Evolutionary conservation across 306 rosid genomes (phyloP).

Genomic region (Senna siamea): DNA sequence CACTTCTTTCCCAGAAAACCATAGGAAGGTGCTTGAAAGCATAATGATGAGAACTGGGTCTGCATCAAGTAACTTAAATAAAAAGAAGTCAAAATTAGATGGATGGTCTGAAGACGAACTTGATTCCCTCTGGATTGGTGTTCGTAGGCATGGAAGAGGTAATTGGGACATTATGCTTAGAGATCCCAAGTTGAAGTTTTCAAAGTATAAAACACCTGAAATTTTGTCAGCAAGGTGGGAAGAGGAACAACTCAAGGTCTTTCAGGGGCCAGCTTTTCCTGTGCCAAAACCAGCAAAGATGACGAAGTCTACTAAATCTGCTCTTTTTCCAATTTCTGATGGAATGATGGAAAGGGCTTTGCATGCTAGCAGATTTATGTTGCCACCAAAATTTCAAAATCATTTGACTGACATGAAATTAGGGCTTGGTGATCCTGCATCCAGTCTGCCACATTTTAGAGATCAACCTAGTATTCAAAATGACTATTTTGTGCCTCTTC

Average conservation of each 20-base stretch:
- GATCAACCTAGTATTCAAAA: slow-evolving; percentile 61
- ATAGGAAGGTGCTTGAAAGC: slow-evolving; percentile 95
- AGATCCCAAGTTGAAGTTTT: slow-evolving; percentile 86
- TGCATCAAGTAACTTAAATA: slow-evolving; percentile 55
- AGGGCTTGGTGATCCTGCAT: slow-evolving; percentile 74
- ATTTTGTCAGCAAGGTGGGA: slow-evolving; percentile 90
- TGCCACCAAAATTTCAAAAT: slow-evolving; percentile 76
- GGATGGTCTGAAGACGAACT: slow-evolving; percentile 99
- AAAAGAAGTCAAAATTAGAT: slow-evolving; percentile 72
- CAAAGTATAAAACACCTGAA: slow-evolving; percentile 72
- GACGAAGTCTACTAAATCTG: slow-evolving; percentile 59
- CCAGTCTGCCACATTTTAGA: slow-evolving; percentile 62
- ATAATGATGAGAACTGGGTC: slow-evolving; percentile 97
- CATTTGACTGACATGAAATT: slow-evolving; percentile 97
- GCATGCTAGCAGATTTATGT: slow-evolving; percentile 83
- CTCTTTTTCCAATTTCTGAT: slow-evolving; percentile 87
- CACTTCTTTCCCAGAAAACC: slow-evolving; percentile 87
- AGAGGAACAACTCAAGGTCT: slow-evolving; percentile 86
- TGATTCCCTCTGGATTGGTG: slow-evolving; percentile 97
- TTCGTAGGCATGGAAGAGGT: slow-evolving; percentile 96
- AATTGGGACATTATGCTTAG: slow-evolving; percentile 91
- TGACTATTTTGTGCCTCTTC: slow-evolving; percentile 63
- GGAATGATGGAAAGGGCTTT: slow-evolving; percentile 98
- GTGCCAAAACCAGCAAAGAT: slow-evolving; percentile 64
- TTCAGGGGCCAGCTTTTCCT: slow-evolving; percentile 73